phyloP scores from a whole-genome alignment of 1,284 basidiomycete species.

The Austropuccinia psidii region DNA sequence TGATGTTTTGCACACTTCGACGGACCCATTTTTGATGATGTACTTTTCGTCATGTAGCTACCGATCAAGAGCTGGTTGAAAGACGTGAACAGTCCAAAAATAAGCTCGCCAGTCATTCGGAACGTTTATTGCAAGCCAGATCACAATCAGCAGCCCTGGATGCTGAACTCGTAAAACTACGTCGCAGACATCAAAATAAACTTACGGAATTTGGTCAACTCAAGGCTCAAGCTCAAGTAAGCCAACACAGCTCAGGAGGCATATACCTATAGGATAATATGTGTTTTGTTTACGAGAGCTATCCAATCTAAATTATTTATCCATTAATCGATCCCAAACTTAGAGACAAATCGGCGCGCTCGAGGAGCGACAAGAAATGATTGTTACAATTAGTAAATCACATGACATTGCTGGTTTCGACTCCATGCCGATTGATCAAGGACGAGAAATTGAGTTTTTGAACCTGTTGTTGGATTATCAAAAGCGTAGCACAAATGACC shows the following conservation, averaged over 20 bases:
- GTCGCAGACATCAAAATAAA: conserved; percentile 37
- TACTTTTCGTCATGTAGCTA: background rate
- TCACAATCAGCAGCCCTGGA: conserved; percentile 45
- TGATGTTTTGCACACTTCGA: background rate
- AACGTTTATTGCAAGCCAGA: conserved; percentile 9
- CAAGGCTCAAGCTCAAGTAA: conserved; percentile 45
- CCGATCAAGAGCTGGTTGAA: conserved; percentile 9
- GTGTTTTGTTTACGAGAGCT: conserved; percentile 32
- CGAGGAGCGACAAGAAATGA: conserved; percentile 62
- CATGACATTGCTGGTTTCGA: conserved; percentile 69
- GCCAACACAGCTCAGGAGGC: no score
- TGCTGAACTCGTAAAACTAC: conserved; percentile 42
- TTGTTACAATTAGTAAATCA: conserved; percentile 62
- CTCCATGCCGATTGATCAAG: conserved; percentile 58
- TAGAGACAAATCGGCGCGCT: conserved; percentile 71
- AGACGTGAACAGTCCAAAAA: conserved; percentile 16
- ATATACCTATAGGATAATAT: background rate
- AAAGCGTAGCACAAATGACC: conserved; percentile 55
- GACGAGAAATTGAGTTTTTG: conserved; percentile 64
- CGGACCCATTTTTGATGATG: background rate
- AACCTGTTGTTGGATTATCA: conserved; percentile 57
- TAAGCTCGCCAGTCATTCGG: conserved; percentile 15
- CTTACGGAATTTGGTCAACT: conserved; percentile 44
- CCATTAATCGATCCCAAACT: no score
- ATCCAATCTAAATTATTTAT: no score